phyloP scores from a whole-genome alignment of 495 filamentous ascomycete genomes.

The Neurospora discreta region DNA sequence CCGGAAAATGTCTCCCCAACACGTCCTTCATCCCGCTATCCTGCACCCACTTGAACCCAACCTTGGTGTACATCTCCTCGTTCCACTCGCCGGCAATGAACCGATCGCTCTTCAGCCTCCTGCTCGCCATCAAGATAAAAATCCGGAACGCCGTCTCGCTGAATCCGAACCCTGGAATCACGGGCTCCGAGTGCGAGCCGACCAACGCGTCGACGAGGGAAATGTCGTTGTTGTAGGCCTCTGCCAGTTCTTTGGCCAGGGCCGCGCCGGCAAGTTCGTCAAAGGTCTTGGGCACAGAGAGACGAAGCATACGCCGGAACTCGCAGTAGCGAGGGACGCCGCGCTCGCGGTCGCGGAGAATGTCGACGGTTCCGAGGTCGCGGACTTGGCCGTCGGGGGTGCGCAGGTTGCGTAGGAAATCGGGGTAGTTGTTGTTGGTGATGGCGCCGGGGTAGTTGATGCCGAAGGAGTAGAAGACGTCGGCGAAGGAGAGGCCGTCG shows the following conservation, averaged over 20 bases:
- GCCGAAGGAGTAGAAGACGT: constrained; percentile 35
- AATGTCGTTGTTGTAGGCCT: constrained; percentile 23
- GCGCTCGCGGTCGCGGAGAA: constrained; percentile 35
- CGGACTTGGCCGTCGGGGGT: constrained; percentile 21
- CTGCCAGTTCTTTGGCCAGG: constrained; percentile 19
- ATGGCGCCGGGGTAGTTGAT: constrained; percentile 36
- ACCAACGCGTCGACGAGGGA: constrained; percentile 30
- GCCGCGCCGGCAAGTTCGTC: constrained; percentile 21
- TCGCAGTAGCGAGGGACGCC: constrained; percentile 35
- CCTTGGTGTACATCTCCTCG: constrained; percentile 25
- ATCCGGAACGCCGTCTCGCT: constrained; percentile 30
- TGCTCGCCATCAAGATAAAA: constrained; percentile 28
- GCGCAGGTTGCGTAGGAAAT: constrained; percentile 26
- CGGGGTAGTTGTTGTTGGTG: constrained; percentile 28
- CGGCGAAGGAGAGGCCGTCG: constrained; percentile 20
- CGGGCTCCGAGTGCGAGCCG: constrained; percentile 25
- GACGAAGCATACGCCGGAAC: constrained; percentile 32
- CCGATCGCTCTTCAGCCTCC: constrained; percentile 31
- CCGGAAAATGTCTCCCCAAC: constrained; percentile 26
- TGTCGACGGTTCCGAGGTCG: constrained; percentile 32
- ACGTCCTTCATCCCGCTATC: constrained; percentile 22
- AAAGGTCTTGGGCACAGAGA: constrained; percentile 20
- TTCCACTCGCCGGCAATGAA: constrained; percentile 28
- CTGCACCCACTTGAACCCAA: constrained; percentile 32
- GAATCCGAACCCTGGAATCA: constrained; percentile 33